Evolutionary conservation across 495 filamentous ascomycete species (phyloP), one percentile per base, ranked within the genome.

Genomic region (Elasticomyces elasticus): DNA sequence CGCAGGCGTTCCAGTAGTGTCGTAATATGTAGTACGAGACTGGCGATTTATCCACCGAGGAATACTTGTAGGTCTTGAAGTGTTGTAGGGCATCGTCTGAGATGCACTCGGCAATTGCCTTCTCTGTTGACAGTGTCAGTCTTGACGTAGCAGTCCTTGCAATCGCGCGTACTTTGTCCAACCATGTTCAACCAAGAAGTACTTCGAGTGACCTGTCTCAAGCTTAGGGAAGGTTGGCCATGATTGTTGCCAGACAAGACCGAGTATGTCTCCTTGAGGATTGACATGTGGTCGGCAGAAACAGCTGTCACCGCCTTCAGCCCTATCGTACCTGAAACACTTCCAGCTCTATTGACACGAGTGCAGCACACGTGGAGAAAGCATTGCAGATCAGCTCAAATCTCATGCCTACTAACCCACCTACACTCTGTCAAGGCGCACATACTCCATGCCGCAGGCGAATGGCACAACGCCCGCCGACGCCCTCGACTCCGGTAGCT

Each of bases 1-100:
- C 94, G 62, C 92, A 92, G 45, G 84, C 89, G 79, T 95, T 97
- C 92, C 92, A 98, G 67, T 95, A 98, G 65, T 94, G 91, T 59
- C 79, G 85, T 33, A 98, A 77, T 67, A 98, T 89, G 68, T 98
- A 94, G 62, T 84, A 76, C 38, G 94, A 96, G 37, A 97, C 83
- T 50, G 83, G 79, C n/a, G 89, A 95, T 69, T 96, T 94, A 75
- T 98, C 92, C 64, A 98, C 90, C 65, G 83, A 84, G 62, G 86
- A 89, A 69, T 98, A 98, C 66, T 95, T 94, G 81, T 98, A 98
- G 24, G 80, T 81, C 69, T 91, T 92, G 58, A 98, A 82, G 66
- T 94, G 89, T 24, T 86, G 72, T 47, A 87, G 72, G 45, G 80
- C 78, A 55, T 87, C 80, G 47, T 87, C 83, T 9, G 82, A 83